Conservation (phyloP, 345 rosid species). For the Crucihimalaya himalaica region DNA sequence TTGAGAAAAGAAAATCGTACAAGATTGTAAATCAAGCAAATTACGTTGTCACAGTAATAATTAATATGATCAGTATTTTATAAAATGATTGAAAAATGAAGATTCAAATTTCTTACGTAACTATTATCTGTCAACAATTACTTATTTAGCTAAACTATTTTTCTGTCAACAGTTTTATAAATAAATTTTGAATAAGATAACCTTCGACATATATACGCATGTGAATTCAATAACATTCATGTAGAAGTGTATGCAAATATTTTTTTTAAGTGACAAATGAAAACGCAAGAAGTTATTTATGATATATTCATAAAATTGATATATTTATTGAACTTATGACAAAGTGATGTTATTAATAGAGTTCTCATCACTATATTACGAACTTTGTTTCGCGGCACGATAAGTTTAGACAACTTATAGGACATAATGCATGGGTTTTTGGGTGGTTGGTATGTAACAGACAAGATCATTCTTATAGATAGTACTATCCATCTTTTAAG, state of each 20-base stretch:
- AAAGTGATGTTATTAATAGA: not conserved
- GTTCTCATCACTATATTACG: not conserved
- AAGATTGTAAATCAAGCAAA: constrained; percentile 37
- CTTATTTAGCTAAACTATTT: not conserved
- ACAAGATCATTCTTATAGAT: constrained; percentile 30
- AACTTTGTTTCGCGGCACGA: not conserved
- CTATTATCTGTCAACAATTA: not conserved
- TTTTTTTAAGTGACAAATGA: not conserved
- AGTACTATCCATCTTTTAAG: constrained; percentile 31
- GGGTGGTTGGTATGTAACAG: constrained; percentile 39
- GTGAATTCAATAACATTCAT: too few species aligned
- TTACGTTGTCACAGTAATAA: constrained; percentile 20
- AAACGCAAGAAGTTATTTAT: not conserved
- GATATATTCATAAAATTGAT: too few species aligned
- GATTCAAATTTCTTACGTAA: not conserved
- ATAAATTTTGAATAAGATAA: not conserved
- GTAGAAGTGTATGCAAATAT: not conserved
- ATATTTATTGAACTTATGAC: not conserved
- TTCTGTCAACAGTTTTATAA: not conserved
- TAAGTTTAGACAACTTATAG: not conserved
- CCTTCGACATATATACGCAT: too few species aligned
- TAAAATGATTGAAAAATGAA: constrained; percentile 1
- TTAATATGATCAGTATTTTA: not conserved
- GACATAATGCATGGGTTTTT: constrained; percentile 5
- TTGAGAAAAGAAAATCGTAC: constrained; percentile 26